Evolutionary conservation across 768 basidiomycete species (phyloP).

Genomic region (Suillus variegatus): DNA sequence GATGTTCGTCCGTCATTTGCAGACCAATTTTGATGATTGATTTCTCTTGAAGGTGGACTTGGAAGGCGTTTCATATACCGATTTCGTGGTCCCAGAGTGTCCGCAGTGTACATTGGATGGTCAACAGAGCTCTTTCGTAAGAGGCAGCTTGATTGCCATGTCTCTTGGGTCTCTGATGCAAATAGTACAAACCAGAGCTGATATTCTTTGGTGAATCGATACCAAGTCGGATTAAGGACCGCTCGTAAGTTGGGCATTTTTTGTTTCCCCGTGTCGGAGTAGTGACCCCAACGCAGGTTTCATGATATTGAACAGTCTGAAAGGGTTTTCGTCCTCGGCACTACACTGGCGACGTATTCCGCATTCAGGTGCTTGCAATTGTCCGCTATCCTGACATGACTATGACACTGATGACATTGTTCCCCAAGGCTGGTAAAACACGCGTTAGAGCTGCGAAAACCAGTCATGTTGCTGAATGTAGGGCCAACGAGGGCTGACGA

Average conservation of each 20-base stretch:
- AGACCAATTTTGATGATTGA: background rate
- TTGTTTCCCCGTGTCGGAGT: background rate
- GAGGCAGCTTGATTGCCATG: slow-evolving; percentile 18
- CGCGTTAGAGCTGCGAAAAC: slow-evolving; percentile 73
- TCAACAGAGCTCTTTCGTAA: slow-evolving; percentile 60
- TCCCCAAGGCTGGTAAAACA: slow-evolving; percentile 69
- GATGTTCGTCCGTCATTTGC: slow-evolving; percentile 56
- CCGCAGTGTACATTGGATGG: slow-evolving; percentile 61
- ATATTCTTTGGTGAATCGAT: slow-evolving; percentile 94
- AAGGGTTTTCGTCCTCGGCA: slow-evolving; percentile 79
- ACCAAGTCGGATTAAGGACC: slow-evolving; percentile 56
- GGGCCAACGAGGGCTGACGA: slow-evolving; percentile 88
- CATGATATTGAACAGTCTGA: slow-evolving; percentile 59
- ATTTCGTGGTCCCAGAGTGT: slow-evolving; percentile 82
- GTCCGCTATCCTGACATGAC: background rate
- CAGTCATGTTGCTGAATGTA: slow-evolving; percentile 79
- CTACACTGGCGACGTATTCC: slow-evolving; percentile 91
- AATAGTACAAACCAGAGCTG: slow-evolving; percentile 76
- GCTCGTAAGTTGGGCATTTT: slow-evolving; percentile 55
- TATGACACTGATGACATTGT: slow-evolving; percentile 9
- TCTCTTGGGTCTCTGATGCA: background rate
- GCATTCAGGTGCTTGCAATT: slow-evolving; percentile 65
- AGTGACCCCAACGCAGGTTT: slow-evolving; percentile 43
- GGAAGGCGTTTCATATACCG: slow-evolving; percentile 73
- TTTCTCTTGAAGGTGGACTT: slow-evolving; percentile 65